Evolutionary conservation across 1,284 basidiomycete species (phyloP).

Genomic region (Boletus albobrunnescens): DNA sequence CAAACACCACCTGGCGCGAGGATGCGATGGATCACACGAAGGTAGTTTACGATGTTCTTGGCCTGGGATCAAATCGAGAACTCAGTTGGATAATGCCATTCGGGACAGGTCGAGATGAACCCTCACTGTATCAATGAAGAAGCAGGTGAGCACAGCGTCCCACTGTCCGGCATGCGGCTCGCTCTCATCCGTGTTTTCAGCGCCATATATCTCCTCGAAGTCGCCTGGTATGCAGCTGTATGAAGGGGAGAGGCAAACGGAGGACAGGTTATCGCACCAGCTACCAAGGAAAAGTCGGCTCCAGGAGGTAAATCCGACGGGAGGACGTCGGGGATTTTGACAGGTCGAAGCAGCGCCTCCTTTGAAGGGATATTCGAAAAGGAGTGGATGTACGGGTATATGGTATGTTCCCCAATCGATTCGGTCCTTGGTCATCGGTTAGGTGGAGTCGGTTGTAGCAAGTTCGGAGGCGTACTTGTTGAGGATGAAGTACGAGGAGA

Average conservation of each 20-base stretch:
- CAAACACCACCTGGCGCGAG: conserved; percentile 82
- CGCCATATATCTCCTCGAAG: conserved; percentile 88
- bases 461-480: conserved; percentile 52
- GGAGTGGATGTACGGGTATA: conserved; percentile 87
- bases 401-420: conserved; percentile 60
- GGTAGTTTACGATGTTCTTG: conserved; percentile 88
- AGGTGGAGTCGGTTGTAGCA: neutral
- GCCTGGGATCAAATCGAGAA: conserved; percentile 47
- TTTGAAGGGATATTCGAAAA: conserved; percentile 77
- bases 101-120: no score
- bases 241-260: neutral
- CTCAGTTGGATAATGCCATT: neutral
- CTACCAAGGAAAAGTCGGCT: conserved; percentile 78
- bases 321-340: conserved; percentile 79
- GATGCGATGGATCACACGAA: conserved; percentile 76
- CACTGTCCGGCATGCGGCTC: conserved; percentile 74
- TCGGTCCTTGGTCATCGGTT: conserved; percentile 49
- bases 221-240: conserved; percentile 52
- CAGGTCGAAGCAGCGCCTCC: conserved; percentile 58
- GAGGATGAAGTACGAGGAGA: conserved; percentile 78
- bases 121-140: conserved; percentile 93
- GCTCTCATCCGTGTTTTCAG: conserved; percentile 40
- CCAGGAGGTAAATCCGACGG: conserved; percentile 66
- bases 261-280: conserved; percentile 45
- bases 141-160: conserved; percentile 92